Percentiles rank a stretch among this genome's conserved stretches.
Evolutionary conservation across 441 rosid species (phyloP).

Genomic region (Populus hybrid): DNA sequence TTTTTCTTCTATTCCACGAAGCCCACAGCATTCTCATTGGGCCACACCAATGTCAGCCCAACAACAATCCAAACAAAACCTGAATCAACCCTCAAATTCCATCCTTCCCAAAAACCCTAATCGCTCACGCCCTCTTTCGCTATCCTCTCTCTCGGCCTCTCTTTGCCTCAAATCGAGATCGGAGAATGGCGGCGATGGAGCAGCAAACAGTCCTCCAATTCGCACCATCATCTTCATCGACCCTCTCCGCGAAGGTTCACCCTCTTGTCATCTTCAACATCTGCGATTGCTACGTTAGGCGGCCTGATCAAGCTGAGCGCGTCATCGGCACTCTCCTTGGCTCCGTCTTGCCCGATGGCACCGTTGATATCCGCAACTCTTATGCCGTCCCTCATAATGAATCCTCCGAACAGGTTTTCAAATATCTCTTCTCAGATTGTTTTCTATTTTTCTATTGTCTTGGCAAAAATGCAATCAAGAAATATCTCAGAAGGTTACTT

Average conservation of each 20-base stretch:
- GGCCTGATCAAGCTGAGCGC: slow-evolving; percentile 95
- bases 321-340: slow-evolving; percentile 96
- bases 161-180: slow-evolving; percentile 13
- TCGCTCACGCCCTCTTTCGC: neutral
- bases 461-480: neutral
- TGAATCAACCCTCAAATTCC: neutral
- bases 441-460: neutral
- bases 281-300: slow-evolving; percentile 88
- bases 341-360: slow-evolving; percentile 76
- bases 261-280: slow-evolving; percentile 92
- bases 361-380: slow-evolving; percentile 87
- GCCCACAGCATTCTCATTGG: neutral
- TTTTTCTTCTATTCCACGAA: neutral
- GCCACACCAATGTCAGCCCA: neutral
- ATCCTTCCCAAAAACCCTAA: slow-evolving; percentile 30
- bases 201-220: slow-evolving; percentile 69
- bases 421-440: neutral
- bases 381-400: slow-evolving; percentile 97
- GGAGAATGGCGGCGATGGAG: slow-evolving; percentile 55
- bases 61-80: neutral
- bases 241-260: slow-evolving; percentile 64
- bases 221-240: slow-evolving; percentile 34
- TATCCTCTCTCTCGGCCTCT: neutral
- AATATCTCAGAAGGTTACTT: neutral
- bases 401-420: slow-evolving; percentile 57